These are phyloP conservation scores for Phytophthora boehmeriae DNA, from an alignment of 352 stramenopile genomes.

Conservation along the genomic window DNA sequence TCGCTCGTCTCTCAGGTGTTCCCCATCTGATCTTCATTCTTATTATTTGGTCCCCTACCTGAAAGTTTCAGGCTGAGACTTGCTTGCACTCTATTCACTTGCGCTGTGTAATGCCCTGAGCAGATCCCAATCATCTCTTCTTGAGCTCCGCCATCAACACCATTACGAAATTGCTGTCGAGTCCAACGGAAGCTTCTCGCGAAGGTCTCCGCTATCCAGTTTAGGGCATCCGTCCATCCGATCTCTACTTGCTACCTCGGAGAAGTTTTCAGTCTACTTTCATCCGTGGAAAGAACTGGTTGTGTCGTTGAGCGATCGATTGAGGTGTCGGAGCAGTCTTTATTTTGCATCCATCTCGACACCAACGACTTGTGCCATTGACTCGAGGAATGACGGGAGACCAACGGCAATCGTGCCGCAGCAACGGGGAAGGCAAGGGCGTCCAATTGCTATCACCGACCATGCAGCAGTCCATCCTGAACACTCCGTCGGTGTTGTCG, in stretches of 20 bases:
- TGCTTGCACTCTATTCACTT: too few relatives aligned
- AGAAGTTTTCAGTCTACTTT: neutral
- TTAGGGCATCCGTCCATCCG: neutral
- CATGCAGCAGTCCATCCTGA: slow-evolving; percentile 36
- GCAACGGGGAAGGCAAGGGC: slow-evolving; percentile 7
- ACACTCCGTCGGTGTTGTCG: slow-evolving; percentile 9
- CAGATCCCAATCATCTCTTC: too few relatives aligned
- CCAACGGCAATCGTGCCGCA: neutral
- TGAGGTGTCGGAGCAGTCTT: neutral
- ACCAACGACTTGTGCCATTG: slow-evolving; percentile 4
- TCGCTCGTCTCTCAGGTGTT: neutral
- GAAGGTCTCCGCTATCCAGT: neutral
- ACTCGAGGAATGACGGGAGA: slow-evolving; percentile 12
- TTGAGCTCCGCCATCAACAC: too few relatives aligned
- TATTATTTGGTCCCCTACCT: too few relatives aligned
- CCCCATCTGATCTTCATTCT: neutral
- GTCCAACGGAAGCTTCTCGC: too few relatives aligned
- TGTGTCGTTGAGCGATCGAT: neutral
- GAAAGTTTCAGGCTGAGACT: too few relatives aligned
- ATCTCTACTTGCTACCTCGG: too few relatives aligned
- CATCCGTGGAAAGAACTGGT: slow-evolving; percentile 11
- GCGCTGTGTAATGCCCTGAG: too few relatives aligned
- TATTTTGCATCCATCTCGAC: slow-evolving; percentile 7
- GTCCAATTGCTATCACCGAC: slow-evolving; percentile 46
- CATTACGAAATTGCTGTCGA: too few relatives aligned